Evolutionary conservation across 2,329 filamentous ascomycete genomes (phyloP).

Genomic region (Thyridium curvatum): DNA sequence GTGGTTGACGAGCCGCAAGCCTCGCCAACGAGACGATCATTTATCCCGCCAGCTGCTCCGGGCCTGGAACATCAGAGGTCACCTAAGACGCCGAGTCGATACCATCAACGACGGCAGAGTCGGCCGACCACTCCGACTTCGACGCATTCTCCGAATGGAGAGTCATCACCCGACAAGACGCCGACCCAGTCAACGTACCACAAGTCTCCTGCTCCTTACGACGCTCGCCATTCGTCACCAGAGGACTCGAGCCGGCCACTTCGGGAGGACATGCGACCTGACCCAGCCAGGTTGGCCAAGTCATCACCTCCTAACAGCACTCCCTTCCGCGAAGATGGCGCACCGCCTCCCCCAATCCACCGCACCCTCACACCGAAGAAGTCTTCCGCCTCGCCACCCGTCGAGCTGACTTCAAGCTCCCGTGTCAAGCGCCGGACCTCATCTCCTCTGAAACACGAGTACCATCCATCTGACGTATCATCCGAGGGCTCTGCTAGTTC

Average conservation of each 20-base stretch:
- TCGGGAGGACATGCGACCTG: constrained; percentile 29
- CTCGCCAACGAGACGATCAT: constrained; percentile 16
- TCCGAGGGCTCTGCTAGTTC: constrained; percentile 57
- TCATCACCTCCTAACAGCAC: constrained; percentile 23
- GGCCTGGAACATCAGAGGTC: constrained; percentile 9
- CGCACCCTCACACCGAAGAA: constrained; percentile 35
- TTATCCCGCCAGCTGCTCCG: too few species aligned
- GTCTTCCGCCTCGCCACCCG: constrained; percentile 36
- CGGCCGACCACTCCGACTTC: constrained; percentile 19
- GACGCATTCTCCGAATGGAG: constrained; percentile 7
- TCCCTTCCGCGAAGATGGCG: constrained; percentile 43
- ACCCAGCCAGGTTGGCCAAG: constrained; percentile 26
- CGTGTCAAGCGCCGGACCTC: constrained; percentile 67
- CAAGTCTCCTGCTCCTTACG: constrained; percentile 6
- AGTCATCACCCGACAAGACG: constrained; percentile 27
- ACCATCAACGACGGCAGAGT: constrained; percentile 22
- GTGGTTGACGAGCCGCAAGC: constrained; percentile 9
- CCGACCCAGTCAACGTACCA: constrained; percentile 26
- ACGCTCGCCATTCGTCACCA: background rate
- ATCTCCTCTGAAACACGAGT: constrained; percentile 95
- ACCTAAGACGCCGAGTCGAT: constrained; percentile 24
- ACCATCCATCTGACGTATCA: constrained; percentile 71
- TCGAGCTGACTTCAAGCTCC: constrained; percentile 34
- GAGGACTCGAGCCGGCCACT: constrained; percentile 21
- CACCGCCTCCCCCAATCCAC: constrained; percentile 49